Evolutionary conservation across 805 yeast species (phyloP).

Genomic region (Blastobotrys attinorum): DNA sequence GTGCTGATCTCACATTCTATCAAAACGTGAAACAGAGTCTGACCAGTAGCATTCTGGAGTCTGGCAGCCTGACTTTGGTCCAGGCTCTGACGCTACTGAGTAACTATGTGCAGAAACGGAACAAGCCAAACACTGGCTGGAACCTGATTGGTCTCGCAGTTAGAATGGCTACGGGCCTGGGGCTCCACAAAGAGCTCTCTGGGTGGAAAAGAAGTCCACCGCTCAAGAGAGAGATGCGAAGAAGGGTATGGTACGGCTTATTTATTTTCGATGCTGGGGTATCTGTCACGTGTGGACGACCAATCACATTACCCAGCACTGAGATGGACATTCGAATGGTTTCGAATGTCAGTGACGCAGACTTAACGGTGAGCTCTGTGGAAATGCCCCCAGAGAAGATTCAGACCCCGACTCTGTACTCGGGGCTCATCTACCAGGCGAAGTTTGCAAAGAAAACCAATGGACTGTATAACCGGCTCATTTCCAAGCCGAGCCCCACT

Average conservation of each 20-base stretch:
- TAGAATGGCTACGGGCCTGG: slow-evolving; percentile 60
- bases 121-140: slow-evolving; percentile 65
- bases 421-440: slow-evolving; percentile 50
- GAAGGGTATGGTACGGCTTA: slow-evolving; percentile 63
- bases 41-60: slow-evolving; percentile 44
- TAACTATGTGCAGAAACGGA: slow-evolving; percentile 55
- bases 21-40: slow-evolving; percentile 42
- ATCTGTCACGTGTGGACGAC: slow-evolving; percentile 58
- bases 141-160: slow-evolving; percentile 56
- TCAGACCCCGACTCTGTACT: slow-evolving; percentile 45
- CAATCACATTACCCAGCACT: slow-evolving; percentile 44
- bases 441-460: slow-evolving; percentile 41
- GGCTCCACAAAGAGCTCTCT: slow-evolving; percentile 49
- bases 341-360: slow-evolving; percentile 42
- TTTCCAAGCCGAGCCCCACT: slow-evolving; percentile 41
- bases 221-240: slow-evolving; percentile 45
- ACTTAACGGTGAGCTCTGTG: slow-evolving; percentile 23
- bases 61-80: slow-evolving; percentile 49
- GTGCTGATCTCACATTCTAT: slow-evolving; percentile 48
- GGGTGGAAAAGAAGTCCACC: slow-evolving; percentile 34
- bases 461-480: slow-evolving; percentile 41
- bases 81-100: slow-evolving; percentile 47
- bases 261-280: slow-evolving; percentile 58
- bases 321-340: slow-evolving; percentile 44
- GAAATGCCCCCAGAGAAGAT: slow-evolving; percentile 20